These are phyloP conservation scores for Plectosphaerella plurivora DNA, from an alignment of 2,329 filamentous ascomycete species.

Conservation along the genomic window DNA sequence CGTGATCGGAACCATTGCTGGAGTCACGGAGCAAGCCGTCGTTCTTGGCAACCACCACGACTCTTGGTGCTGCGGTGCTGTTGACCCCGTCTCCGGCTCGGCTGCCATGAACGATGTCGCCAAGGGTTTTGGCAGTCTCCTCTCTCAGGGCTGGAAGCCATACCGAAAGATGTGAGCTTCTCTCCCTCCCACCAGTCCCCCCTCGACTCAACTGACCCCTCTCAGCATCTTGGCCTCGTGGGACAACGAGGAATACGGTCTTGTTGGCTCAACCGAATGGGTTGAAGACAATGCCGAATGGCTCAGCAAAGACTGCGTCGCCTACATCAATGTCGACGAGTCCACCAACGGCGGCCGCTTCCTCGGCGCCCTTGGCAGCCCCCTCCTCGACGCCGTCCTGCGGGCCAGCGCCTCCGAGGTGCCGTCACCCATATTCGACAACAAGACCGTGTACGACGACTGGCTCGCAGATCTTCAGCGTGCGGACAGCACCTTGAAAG, in stretches of 20 bases:
- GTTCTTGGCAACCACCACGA: conserved; percentile 70
- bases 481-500: conserved; percentile 26
- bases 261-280: conserved; percentile 72
- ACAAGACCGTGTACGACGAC: conserved; percentile 32
- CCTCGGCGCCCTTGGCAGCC: conserved; percentile 52
- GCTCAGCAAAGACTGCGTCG: conserved; percentile 57
- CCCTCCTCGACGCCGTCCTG: conserved; percentile 56
- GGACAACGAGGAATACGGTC: conserved; percentile 65
- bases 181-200: neutral
- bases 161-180: neutral
- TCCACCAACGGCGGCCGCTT: conserved; percentile 52
- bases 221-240: conserved; percentile 59
- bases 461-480: conserved; percentile 31
- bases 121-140: conserved; percentile 58
- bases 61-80: conserved; percentile 70
- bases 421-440: conserved; percentile 45
- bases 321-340: conserved; percentile 37
- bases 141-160: conserved; percentile 65
- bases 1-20: conserved; percentile 68
- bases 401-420: conserved; percentile 43
- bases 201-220: neutral
- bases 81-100: conserved; percentile 67
- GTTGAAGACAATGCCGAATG: conserved; percentile 68
- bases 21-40: conserved; percentile 63
- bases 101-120: conserved; percentile 67